phyloP scores from a whole-genome alignment of 164 flowering plant species.

The Aristolochia fimbriata region DNA sequence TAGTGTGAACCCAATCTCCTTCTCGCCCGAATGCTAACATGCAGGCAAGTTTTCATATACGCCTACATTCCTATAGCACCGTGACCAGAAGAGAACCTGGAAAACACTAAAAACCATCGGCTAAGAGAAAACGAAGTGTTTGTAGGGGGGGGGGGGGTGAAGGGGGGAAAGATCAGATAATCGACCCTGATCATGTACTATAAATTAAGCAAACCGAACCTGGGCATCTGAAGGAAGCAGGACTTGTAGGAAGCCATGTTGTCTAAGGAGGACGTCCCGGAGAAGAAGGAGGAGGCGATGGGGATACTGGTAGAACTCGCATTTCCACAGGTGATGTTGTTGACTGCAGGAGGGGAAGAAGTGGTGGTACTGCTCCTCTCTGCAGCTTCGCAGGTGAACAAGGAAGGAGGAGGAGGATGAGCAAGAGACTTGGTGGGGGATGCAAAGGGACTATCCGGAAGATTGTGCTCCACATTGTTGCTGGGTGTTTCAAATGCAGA shows the following conservation, averaged over 20 bases:
- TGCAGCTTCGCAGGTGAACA: neutral
- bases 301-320: constrained; percentile 13
- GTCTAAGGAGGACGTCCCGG: constrained; percentile 45
- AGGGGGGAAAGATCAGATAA: no score
- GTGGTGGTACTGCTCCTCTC: neutral
- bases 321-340: neutral
- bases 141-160: no score
- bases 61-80: constrained; percentile 58
- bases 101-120: neutral
- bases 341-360: neutral
- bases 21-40: constrained; percentile 1
- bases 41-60: neutral
- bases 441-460: constrained; percentile 88
- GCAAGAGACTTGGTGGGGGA: constrained; percentile 43
- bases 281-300: constrained; percentile 26
- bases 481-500: neutral
- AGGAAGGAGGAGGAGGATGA: constrained; percentile 19
- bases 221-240: constrained; percentile 69
- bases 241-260: constrained; percentile 63
- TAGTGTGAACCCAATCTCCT: neutral
- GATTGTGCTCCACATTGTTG: constrained; percentile 63
- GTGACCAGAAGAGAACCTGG: constrained; percentile 58
- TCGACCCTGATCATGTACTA: no score
- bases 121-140: neutral
- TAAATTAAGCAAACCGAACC: no score